These are phyloP conservation scores for Apophysomyces trapeziformis DNA, from an alignment of 371 early-diverging fungal species.

Conservation along the genomic window DNA sequence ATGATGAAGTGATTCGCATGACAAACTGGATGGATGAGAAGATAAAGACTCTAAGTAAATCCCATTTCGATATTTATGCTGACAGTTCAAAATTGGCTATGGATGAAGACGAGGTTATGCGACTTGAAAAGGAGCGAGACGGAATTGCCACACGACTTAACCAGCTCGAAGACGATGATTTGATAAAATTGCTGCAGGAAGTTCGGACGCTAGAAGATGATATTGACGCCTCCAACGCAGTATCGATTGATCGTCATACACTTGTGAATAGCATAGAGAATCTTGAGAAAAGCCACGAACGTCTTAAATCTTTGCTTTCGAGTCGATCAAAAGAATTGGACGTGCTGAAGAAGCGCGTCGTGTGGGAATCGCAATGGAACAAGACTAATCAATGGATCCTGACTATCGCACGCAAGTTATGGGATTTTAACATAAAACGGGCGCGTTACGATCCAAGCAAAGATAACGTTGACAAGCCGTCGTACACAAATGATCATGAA, in stretches of 20 bases:
- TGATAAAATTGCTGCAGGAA: conserved; percentile 31
- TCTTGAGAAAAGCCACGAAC: conserved; percentile 30
- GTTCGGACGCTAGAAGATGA: conserved; percentile 42
- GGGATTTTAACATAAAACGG: conserved; percentile 48
- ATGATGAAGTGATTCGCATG: conserved; percentile 46
- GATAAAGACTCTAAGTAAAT: conserved; percentile 22
- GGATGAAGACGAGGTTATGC: conserved; percentile 37
- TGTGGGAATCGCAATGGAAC: conserved; percentile 46
- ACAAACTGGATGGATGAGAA: conserved; percentile 49
- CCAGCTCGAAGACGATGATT: conserved; percentile 46
- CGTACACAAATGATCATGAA: conserved; percentile 40
- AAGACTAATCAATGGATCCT: conserved; percentile 43
- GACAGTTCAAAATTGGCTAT: neutral
- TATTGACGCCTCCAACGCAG: conserved; percentile 41
- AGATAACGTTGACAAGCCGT: conserved; percentile 42
- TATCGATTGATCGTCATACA: conserved; percentile 38
- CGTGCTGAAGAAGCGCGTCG: conserved; percentile 30
- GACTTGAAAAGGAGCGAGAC: conserved; percentile 54
- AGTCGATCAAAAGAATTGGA: conserved; percentile 35
- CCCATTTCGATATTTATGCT: conserved; percentile 6
- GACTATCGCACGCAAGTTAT: conserved; percentile 44
- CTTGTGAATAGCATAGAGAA: conserved; percentile 33
- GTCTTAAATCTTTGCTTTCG: conserved; percentile 26
- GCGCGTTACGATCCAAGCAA: conserved; percentile 43
- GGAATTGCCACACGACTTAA: conserved; percentile 31